Evolutionary conservation across 768 basidiomycete genomes (phyloP), one percentile per base, ranked within the genome.

Genomic region (Epithele typhae): DNA sequence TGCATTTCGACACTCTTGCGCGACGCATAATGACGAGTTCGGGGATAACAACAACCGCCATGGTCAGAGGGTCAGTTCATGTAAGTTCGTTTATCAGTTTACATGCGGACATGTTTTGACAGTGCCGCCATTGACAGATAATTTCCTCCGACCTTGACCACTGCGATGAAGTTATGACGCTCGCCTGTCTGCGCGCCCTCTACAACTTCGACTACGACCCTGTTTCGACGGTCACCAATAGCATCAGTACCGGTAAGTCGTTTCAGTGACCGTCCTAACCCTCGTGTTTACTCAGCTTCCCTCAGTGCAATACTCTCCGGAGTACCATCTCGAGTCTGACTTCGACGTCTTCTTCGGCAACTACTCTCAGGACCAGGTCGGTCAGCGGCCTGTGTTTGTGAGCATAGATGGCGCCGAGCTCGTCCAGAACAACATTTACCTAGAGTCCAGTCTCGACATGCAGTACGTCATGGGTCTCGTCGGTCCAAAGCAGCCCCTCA

Each of bases 401-500:
- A 52, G 62, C 5, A 62, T 61, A 40, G 59, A 65, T 36, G 64
- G 58, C 51, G 77, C 77, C 24, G 38, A 36, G 5, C 12, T 45
- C 22, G 51, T 48, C 39, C 11, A 52, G 69, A 65, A n/a, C 56
- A 18, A 35, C 22, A 7, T 7, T 10, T 79, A 73, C 17, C 7
- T 30, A 7, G 87, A 87, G 69, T 81, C 84, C 22, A 73, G 82
- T 56, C 74, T 88, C 3, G 87, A 88, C 58, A 76, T 87, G 17
- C 77, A 87, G 62, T 87, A 84, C 43, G 78, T 69, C 11, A 78
- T 88, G 55, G 72, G 74, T 6, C 66, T 81, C 23, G 51, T 58
- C 2, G 59, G 57, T 9, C 43, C 54, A 39, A 36, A 19, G 11
- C 24, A 58, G 44, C 41, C 46, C n/a, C 53, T 60, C 12, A 52